Percentiles rank a stretch among this genome's conserved stretches.
These are phyloP conservation scores for Viola pubescens DNA, from an alignment of 441 rosid species.

Conservation along the genomic window DNA sequence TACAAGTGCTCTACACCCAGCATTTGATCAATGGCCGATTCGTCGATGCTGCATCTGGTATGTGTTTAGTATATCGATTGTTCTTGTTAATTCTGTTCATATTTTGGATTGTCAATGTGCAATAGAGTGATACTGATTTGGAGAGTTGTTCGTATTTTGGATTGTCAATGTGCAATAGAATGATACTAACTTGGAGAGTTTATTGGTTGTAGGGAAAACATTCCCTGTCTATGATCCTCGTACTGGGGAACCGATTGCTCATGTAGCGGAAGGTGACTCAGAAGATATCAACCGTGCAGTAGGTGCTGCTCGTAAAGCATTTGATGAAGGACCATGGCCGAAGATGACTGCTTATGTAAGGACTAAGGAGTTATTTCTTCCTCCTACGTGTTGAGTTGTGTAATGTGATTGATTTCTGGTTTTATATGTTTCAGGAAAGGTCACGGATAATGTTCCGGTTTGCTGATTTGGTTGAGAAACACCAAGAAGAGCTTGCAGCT, in stretches of 20 bases:
- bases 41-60: conserved; percentile 73
- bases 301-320: conserved; percentile 61
- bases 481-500: conserved; percentile 64
- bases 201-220: conserved; percentile 43
- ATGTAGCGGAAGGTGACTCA: conserved; percentile 62
- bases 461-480: conserved; percentile 80
- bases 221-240: conserved; percentile 59
- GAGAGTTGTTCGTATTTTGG: background rate
- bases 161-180: background rate
- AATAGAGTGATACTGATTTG: background rate
- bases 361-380: conserved; percentile 22
- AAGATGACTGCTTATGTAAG: conserved; percentile 58
- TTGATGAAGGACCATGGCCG: conserved; percentile 77
- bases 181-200: background rate
- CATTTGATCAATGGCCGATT: conserved; percentile 67
- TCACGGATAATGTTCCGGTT: conserved; percentile 55
- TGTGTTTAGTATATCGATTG: background rate
- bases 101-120: too few species aligned
- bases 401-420: conserved; percentile 1
- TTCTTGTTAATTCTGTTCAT: too few species aligned
- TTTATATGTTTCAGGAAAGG: conserved; percentile 52
- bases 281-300: conserved; percentile 68
- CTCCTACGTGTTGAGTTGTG: background rate
- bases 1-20: conserved; percentile 48
- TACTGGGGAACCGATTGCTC: conserved; percentile 47